Evolutionary conservation across 345 rosid species (phyloP).

Genomic region (Schrenkiella parvula): DNA sequence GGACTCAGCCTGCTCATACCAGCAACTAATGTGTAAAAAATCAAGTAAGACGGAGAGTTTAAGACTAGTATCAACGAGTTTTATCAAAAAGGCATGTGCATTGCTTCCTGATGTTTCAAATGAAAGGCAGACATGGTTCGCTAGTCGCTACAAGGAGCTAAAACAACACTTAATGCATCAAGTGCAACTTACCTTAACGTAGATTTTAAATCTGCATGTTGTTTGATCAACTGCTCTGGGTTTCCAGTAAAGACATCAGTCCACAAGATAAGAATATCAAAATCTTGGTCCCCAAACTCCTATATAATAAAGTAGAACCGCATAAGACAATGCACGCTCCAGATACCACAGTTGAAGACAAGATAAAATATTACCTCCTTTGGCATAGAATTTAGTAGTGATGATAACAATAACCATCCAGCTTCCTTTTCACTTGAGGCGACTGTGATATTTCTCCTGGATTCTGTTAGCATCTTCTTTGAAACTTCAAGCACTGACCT

Average conservation of each 20-base stretch:
- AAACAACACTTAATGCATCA: slow-evolving; percentile 1
- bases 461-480: slow-evolving; percentile 79
- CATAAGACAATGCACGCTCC: slow-evolving; percentile 14
- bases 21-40: slow-evolving; percentile 11
- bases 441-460: slow-evolving; percentile 59
- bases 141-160: slow-evolving; percentile 11
- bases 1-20: slow-evolving; percentile 1
- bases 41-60: not conserved
- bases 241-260: slow-evolving; percentile 73
- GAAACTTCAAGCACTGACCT: slow-evolving; percentile 77
- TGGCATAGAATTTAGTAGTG: slow-evolving; percentile 82
- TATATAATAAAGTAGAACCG: slow-evolving; percentile 34
- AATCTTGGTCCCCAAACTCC: slow-evolving; percentile 93
- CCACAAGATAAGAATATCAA: slow-evolving; percentile 92
- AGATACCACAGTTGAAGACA: not conserved
- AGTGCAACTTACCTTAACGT: slow-evolving; percentile 47
- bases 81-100: not conserved
- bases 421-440: slow-evolving; percentile 76
- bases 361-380: slow-evolving; percentile 54
- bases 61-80: not conserved
- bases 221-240: slow-evolving; percentile 50
- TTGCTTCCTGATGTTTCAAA: slow-evolving; percentile 8
- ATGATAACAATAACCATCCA: slow-evolving; percentile 92
- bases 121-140: not conserved
- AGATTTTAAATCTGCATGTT: slow-evolving; percentile 52